phyloP scores from a whole-genome alignment of 495 filamentous ascomycete species.

The Penicillium subrubescens region DNA sequence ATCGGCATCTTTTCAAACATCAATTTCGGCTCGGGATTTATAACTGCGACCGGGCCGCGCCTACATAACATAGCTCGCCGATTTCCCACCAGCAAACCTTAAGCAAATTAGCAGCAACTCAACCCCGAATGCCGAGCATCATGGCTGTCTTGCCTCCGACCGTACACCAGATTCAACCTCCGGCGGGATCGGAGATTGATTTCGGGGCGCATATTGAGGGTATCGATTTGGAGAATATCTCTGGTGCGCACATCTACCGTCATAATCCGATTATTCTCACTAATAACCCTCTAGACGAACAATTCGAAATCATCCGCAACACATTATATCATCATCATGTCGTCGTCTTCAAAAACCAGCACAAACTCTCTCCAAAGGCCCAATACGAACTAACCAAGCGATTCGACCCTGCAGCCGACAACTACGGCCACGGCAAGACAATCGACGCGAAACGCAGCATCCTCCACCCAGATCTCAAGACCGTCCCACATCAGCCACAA shows the following conservation, averaged over 20 bases:
- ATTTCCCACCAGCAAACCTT: not conserved
- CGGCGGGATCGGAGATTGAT: slow-evolving; percentile 53
- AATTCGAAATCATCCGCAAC: slow-evolving; percentile 59
- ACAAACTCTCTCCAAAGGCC: slow-evolving; percentile 60
- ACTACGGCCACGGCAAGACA: slow-evolving; percentile 74
- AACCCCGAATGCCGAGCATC: not conserved
- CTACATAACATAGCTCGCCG: not conserved
- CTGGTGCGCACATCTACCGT: slow-evolving; percentile 29
- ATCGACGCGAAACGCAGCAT: slow-evolving; percentile 67
- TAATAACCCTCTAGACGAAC: slow-evolving; percentile 45
- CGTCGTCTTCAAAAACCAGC: slow-evolving; percentile 68
- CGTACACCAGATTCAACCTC: slow-evolving; percentile 42
- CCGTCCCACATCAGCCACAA: slow-evolving; percentile 75
- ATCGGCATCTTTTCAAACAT: not conserved
- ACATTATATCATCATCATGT: slow-evolving; percentile 65
- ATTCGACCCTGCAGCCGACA: slow-evolving; percentile 64
- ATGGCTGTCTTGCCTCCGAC: slow-evolving; percentile 26
- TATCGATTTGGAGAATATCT: slow-evolving; percentile 60
- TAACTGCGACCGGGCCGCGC: not conserved
- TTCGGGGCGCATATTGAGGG: slow-evolving; percentile 61
- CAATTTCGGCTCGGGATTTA: not conserved
- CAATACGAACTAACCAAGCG: slow-evolving; percentile 70
- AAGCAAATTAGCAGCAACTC: not conserved
- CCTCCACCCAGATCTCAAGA: slow-evolving; percentile 77
- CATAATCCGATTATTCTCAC: not conserved